phyloP scores from a whole-genome alignment of 805 yeast species.

The Candida peoriensis region DNA sequence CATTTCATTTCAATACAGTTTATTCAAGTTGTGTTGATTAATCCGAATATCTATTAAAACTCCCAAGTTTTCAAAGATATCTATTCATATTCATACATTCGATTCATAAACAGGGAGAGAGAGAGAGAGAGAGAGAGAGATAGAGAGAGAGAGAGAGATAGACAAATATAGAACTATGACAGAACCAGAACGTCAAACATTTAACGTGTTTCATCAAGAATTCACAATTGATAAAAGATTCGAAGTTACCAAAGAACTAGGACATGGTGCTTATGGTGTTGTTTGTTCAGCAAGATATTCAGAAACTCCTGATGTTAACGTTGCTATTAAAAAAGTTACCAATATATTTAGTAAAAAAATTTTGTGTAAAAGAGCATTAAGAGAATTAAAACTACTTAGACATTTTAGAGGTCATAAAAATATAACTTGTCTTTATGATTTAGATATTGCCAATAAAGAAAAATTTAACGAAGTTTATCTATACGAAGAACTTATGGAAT shows the following conservation, averaged over 20 bases:
- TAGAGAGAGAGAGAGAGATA: conserved; percentile 60
- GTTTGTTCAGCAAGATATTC: conserved; percentile 90
- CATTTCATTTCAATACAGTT: too few relatives aligned
- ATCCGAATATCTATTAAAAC: too few relatives aligned
- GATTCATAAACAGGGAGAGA: too few relatives aligned
- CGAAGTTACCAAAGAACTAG: conserved; percentile 85
- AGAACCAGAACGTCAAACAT: conserved; percentile 39
- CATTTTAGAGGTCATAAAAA: conserved; percentile 96
- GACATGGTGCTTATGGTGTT: conserved; percentile 97
- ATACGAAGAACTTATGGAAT: conserved; percentile 96
- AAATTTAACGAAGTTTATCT: conserved; percentile 90
- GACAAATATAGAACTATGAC: conserved; percentile 32
- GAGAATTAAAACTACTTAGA: conserved; percentile 84
- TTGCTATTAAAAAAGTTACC: conserved; percentile 94
- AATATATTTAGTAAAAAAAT: conserved; percentile 90
- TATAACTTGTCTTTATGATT: conserved; percentile 90
- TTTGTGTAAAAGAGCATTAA: conserved; percentile 82
- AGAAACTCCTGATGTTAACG: conserved; percentile 68
- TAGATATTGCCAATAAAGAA: conserved; percentile 68
- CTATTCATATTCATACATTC: too few relatives aligned
- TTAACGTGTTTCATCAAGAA: conserved; percentile 81
- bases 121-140: conserved; percentile 52
- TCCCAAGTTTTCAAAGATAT: too few relatives aligned
- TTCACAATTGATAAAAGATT: conserved; percentile 87
- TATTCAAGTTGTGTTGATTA: too few relatives aligned